Conservation (phyloP, 1,139 yeast genomes). For the Protomyces inouyei region DNA sequence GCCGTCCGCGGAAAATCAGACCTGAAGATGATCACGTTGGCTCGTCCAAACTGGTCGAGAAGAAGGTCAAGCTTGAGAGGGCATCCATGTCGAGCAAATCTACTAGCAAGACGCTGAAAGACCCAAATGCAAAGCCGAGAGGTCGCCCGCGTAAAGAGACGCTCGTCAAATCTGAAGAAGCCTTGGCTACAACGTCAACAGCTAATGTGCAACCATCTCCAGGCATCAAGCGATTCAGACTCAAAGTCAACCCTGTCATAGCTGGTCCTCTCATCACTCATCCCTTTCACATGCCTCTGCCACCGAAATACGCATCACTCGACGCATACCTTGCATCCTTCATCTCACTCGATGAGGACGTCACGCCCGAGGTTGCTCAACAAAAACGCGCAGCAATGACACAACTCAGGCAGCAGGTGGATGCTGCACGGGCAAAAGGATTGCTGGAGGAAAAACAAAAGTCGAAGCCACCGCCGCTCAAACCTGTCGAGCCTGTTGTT, state of each 20-base stretch:
- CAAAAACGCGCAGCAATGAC: conserved; percentile 45
- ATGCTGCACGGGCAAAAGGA: conserved; percentile 53
- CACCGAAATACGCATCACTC: conserved; percentile 43
- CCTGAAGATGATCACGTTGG: background rate
- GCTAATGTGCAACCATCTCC: background rate
- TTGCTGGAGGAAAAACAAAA: conserved; percentile 44
- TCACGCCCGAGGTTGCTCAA: conserved; percentile 46
- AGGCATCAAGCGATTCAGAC: conserved; percentile 1
- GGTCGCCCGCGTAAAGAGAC: conserved; percentile 27
- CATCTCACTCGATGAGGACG: conserved; percentile 58
- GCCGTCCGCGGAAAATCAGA: background rate
- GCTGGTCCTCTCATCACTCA: conserved; percentile 58
- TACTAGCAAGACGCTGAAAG: background rate
- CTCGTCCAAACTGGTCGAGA: too few species aligned
- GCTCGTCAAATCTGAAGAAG: conserved; percentile 11
- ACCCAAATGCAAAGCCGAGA: conserved; percentile 2
- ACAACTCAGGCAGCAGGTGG: conserved; percentile 46
- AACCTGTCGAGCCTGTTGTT: conserved; percentile 6
- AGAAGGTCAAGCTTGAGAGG: background rate
- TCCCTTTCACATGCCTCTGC: conserved; percentile 60
- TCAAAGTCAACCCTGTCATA: background rate
- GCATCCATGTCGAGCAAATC: background rate
- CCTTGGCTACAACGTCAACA: background rate
- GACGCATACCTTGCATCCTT: conserved; percentile 50
- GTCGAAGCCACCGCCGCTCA: conserved; percentile 50